Evolutionary conservation across 2,329 filamentous ascomycete genomes (phyloP).

Genomic region (Penicillium rolfsii): DNA sequence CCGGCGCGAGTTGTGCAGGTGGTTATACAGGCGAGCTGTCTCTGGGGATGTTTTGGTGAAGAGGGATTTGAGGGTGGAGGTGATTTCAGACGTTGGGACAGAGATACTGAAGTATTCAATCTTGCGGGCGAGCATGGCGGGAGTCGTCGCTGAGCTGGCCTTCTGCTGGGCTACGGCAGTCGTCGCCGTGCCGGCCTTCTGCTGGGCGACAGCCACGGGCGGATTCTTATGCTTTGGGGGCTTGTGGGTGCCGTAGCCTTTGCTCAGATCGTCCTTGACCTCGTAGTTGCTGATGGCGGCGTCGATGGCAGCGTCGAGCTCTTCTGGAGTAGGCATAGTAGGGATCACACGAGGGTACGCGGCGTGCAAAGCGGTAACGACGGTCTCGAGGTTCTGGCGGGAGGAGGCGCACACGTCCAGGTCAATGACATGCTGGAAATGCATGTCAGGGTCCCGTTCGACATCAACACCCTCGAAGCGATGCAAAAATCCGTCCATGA

Average conservation of each 20-base stretch:
- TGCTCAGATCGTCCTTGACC: constrained; percentile 74
- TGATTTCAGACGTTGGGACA: constrained; percentile 57
- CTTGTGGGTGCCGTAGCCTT: constrained; percentile 36
- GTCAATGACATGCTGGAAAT: constrained; percentile 83
- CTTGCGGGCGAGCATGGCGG: constrained; percentile 52
- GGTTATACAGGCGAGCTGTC: constrained; percentile 70
- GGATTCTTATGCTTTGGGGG: constrained; percentile 44
- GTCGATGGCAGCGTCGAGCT: constrained; percentile 79
- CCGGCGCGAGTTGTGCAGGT: constrained; percentile 72
- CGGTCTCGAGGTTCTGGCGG: constrained; percentile 79
- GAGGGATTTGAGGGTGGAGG: constrained; percentile 66
- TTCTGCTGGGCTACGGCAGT: constrained; percentile 29
- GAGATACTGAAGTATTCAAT: constrained; percentile 70
- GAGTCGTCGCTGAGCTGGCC: constrained; percentile 20
- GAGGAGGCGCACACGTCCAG: constrained; percentile 78
- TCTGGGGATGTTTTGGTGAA: constrained; percentile 64
- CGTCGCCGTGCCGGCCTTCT: constrained; percentile 11
- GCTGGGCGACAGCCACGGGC: constrained; percentile 18
- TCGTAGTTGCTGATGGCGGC: constrained; percentile 75
- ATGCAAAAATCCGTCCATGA: constrained; percentile 92
- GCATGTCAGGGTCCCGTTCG: constrained; percentile 70
- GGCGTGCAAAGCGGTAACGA: constrained; percentile 72
- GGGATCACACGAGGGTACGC: constrained; percentile 73
- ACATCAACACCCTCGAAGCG: constrained; percentile 80
- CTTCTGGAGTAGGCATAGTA: constrained; percentile 69